Evolutionary conservation across 768 basidiomycete species (phyloP).

Genomic region (Boletellus emodensis): DNA sequence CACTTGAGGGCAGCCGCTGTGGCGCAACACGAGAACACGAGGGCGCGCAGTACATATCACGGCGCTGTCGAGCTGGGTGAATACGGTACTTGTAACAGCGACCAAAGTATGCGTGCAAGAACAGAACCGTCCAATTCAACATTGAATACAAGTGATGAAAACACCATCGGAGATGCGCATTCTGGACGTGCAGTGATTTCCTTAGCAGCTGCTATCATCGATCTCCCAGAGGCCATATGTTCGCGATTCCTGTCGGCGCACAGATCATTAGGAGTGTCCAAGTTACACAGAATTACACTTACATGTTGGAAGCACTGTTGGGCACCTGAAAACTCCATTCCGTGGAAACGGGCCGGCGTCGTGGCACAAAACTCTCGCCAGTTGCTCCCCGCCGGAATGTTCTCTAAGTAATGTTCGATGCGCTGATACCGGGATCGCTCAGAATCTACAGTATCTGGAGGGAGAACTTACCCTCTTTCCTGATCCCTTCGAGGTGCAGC

Average conservation of each 20-base stretch:
- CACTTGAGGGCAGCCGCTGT: too few species aligned
- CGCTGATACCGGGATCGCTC: constrained; percentile 16
- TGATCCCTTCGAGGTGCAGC: constrained; percentile 22
- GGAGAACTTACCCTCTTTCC: constrained; percentile 20
- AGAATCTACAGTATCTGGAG: not conserved
- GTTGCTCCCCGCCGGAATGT: constrained; percentile 24
- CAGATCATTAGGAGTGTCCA: not conserved
- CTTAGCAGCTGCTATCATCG: constrained; percentile 12
- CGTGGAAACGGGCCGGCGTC: constrained; percentile 26
- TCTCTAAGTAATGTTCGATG: constrained; percentile 28
- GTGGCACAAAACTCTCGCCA: constrained; percentile 35
- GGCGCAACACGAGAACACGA: too few species aligned
- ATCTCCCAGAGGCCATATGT: constrained; percentile 25
- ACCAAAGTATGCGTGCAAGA: too few species aligned
- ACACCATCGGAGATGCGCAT: too few species aligned
- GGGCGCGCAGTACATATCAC: too few species aligned
- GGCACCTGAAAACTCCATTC: constrained; percentile 25
- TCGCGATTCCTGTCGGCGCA: constrained; percentile 5
- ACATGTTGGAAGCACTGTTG: constrained; percentile 19
- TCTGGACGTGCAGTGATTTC: too few species aligned
- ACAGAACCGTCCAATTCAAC: too few species aligned
- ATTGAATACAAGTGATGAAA: too few species aligned
- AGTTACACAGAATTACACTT: not conserved
- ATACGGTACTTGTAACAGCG: too few species aligned
- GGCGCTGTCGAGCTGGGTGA: too few species aligned